These are phyloP conservation scores for Coniferiporia weirii DNA, from an alignment of 1,284 basidiomycete species.

Conservation along the genomic window DNA sequence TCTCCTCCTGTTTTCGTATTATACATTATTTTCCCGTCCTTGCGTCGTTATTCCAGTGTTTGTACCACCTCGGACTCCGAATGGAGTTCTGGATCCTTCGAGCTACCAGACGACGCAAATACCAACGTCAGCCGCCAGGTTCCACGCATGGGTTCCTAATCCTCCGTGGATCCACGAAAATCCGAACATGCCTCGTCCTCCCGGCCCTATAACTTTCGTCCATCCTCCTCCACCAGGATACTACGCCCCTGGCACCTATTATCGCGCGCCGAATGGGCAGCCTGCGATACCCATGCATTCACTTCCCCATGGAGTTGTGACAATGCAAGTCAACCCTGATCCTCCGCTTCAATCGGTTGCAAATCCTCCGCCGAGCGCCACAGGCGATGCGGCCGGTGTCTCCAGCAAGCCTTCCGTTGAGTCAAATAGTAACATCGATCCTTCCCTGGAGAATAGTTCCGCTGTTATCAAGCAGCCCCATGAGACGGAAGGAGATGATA, in stretches of 20 bases:
- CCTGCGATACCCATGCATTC: neutral
- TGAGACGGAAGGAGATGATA: neutral
- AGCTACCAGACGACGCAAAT: constrained; percentile 34
- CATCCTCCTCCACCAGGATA: constrained; percentile 6
- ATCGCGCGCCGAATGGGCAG: constrained; percentile 12
- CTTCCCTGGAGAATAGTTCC: neutral
- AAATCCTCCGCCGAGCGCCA: neutral
- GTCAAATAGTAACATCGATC: constrained; percentile 3
- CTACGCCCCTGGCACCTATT: constrained; percentile 13
- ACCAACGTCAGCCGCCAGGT: constrained; percentile 48
- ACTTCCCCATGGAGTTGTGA: constrained; percentile 7
- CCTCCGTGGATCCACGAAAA: constrained; percentile 22
- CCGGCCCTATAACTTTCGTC: neutral
- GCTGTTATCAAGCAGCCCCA: neutral
- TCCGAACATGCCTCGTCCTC: neutral
- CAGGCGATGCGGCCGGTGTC: neutral
- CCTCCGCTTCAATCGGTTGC: neutral
- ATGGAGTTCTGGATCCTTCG: constrained; percentile 29
- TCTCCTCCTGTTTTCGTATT: constrained; percentile 18
- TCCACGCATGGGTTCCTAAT: constrained; percentile 39
- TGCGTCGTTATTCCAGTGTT: constrained; percentile 13
- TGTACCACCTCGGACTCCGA: constrained; percentile 27
- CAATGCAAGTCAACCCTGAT: constrained; percentile 7
- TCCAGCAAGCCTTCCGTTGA: neutral
- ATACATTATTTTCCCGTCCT: neutral